A percentile compares a stretch with the other conserved stretches of the same genome.
phyloP scores from a whole-genome alignment of 768 basidiomycete species.

The Piloderma croceum region DNA sequence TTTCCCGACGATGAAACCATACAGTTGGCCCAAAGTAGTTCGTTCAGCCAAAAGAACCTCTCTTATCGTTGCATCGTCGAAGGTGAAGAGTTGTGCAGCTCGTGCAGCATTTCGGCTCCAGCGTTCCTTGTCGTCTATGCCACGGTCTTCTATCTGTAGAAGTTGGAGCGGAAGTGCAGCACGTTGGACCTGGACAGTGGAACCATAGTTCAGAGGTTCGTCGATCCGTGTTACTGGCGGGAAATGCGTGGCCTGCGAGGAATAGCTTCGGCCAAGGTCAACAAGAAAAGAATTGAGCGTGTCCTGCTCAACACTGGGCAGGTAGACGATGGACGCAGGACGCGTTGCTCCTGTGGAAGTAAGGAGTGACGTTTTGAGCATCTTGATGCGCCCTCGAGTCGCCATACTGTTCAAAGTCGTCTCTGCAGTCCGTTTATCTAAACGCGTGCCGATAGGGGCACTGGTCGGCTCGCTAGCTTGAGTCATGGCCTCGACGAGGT shows the following conservation, averaged over 20 bases:
- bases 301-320: constrained; percentile 51
- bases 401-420: constrained; percentile 58
- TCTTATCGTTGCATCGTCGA: constrained; percentile 49
- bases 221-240: constrained; percentile 46
- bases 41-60: constrained; percentile 64
- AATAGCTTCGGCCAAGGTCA: constrained; percentile 38
- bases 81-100: constrained; percentile 47
- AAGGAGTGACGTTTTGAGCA: constrained; percentile 59
- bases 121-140: constrained; percentile 35
- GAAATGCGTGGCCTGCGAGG: constrained; percentile 28
- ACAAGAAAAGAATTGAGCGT: constrained; percentile 54
- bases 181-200: constrained; percentile 27
- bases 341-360: constrained; percentile 55
- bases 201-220: constrained; percentile 51
- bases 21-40: constrained; percentile 63
- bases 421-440: constrained; percentile 69
- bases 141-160: constrained; percentile 41
- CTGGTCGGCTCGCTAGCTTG: constrained; percentile 65
- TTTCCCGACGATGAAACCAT: constrained; percentile 70
- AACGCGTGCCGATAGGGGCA: constrained; percentile 57
- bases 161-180: constrained; percentile 39
- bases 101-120: constrained; percentile 41
- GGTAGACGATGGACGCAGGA: constrained; percentile 57
- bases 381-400: constrained; percentile 60
- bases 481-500: constrained; percentile 52